phyloP scores from a whole-genome alignment of 1,284 basidiomycete species.

The Rhodotorula sp. region DNA sequence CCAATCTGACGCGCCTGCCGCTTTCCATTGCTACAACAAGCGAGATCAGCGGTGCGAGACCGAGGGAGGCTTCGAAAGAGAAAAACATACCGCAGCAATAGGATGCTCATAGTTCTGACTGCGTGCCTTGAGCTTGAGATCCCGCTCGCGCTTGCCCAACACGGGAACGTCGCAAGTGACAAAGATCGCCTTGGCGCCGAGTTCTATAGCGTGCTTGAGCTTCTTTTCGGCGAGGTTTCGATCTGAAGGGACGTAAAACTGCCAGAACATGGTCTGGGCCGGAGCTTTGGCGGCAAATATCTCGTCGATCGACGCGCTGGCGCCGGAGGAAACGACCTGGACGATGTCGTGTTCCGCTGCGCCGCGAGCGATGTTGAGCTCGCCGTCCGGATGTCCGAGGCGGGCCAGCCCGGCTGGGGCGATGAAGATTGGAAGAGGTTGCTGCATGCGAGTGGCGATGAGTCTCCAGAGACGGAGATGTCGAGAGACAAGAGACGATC shows the following conservation, averaged over 20 bases:
- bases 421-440: slow-evolving; percentile 78
- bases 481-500: background rate
- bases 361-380: slow-evolving; percentile 53
- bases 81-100: slow-evolving; percentile 1
- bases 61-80: too few relatives aligned
- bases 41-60: background rate
- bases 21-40: slow-evolving; percentile 16
- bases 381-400: slow-evolving; percentile 54
- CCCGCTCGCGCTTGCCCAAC: slow-evolving; percentile 49
- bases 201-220: slow-evolving; percentile 48
- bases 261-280: slow-evolving; percentile 42
- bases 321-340: slow-evolving; percentile 53
- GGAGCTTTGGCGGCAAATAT: slow-evolving; percentile 49
- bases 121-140: slow-evolving; percentile 23
- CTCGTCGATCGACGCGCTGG: slow-evolving; percentile 53
- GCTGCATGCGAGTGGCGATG: background rate
- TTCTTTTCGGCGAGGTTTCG: slow-evolving; percentile 49
- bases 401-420: slow-evolving; percentile 61
- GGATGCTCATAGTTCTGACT: slow-evolving; percentile 20
- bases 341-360: slow-evolving; percentile 48
- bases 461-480: background rate
- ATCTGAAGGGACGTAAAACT: slow-evolving; percentile 50
- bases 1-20: slow-evolving; percentile 6
- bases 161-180: slow-evolving; percentile 53
- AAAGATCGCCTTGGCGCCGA: slow-evolving; percentile 52